Percentiles rank a stretch among this genome's conserved stretches.
These are phyloP conservation scores for Elaphomyces granulatus DNA, from an alignment of 495 filamentous ascomycete species.

Conservation along the genomic window DNA sequence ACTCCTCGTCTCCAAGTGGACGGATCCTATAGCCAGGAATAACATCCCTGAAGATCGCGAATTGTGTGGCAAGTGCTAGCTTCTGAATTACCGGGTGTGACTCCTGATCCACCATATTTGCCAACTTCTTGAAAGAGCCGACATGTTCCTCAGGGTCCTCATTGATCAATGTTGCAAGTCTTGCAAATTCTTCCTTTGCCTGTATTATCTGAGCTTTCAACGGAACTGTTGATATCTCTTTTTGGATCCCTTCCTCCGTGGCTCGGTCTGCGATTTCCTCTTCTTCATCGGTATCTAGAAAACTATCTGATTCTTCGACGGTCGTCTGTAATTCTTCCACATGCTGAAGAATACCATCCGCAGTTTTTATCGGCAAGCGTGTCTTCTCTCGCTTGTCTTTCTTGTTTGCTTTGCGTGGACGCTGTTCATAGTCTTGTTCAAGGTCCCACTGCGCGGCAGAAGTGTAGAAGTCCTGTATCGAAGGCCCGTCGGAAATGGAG, in stretches of 20 bases:
- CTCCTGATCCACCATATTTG: constrained; percentile 49
- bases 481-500: constrained; percentile 13
- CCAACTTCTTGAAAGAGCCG: constrained; percentile 59
- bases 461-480: constrained; percentile 21
- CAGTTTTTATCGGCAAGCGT: constrained; percentile 71
- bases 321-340: constrained; percentile 33
- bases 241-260: constrained; percentile 33
- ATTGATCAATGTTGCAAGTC: constrained; percentile 64
- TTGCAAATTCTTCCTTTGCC: constrained; percentile 86
- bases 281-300: constrained; percentile 34
- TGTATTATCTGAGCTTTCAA: constrained; percentile 63
- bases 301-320: constrained; percentile 36
- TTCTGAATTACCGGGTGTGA: constrained; percentile 61
- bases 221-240: constrained; percentile 47
- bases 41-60: constrained; percentile 87
- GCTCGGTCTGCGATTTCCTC: constrained; percentile 18
- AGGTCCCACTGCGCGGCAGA: constrained; percentile 58
- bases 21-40: constrained; percentile 94
- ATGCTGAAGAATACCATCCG: constrained; percentile 54
- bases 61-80: constrained; percentile 67
- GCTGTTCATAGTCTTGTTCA: constrained; percentile 80
- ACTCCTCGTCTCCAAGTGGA: constrained; percentile 56
- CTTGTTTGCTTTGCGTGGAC: constrained; percentile 55
- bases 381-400: constrained; percentile 57
- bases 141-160: constrained; percentile 89